Base-by-base conservation (phyloP, 2,329 filamentous ascomycete species). In the Claviceps sp. region DNA sequence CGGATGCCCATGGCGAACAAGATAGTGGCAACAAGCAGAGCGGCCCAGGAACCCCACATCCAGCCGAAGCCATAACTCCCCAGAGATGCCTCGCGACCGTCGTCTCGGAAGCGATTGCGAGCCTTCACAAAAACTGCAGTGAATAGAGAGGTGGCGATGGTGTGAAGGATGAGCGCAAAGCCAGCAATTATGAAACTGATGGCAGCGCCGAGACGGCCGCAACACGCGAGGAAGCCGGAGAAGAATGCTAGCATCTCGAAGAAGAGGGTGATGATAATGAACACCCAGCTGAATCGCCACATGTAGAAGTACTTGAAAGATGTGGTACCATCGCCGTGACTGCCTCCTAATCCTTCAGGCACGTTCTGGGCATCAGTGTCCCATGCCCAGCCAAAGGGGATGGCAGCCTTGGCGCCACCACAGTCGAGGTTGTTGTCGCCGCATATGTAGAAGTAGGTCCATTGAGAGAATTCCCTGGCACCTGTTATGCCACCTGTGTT, bases 231-330 rank as follows among this genome's bases (percentile, higher is more conserved):
- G 55, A 88, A 74, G 56, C 82, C 79, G 11, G 76, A 69, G 66
- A 88, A 77, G 63, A 90, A 80, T 55, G 84, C 79, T 26, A 80
- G 52, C 47, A 79, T 75, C 56, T 79, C 79, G 66, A 95, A 93
- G 74, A 95, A 82, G 39, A 96, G 78, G 17, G 82, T 80, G 58
- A 97, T 83, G 52, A 97, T 73, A 71, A 86, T 86, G 68, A 95
- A 93, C 39, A 90, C 88, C 79, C 91, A 97, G 67, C 88, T 85
- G 72, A 96, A 95, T 42, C 91, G 81, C 71, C 88, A 94, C 64
- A 93, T 76, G 69, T 89, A 88, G 71, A 78, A 97, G 74, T 83
- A 95, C 56, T 71, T 69, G 22, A 56, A 65, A 55, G 74, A 76
- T 5, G 80, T 83, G 3, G 78, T 82, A 53, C 68, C 57, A 53